Percentiles rank a stretch among this genome's conserved stretches.
These are phyloP conservation scores for Dioscorea zingiberensis DNA, from an alignment of 106 monocot species.

Conservation along the genomic window DNA sequence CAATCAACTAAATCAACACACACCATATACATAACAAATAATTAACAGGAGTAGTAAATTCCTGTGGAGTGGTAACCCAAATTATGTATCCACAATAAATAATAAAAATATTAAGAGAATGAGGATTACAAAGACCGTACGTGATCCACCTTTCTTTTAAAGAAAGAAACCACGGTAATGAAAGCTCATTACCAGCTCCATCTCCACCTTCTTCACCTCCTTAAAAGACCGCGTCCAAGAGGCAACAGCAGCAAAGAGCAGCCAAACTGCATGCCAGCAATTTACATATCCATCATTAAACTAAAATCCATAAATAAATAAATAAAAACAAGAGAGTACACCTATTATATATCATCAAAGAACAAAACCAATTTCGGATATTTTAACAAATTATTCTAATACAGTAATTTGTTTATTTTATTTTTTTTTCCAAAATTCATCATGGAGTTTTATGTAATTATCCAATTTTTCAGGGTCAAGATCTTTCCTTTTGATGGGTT, in stretches of 20 bases:
- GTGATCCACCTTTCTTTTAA: too few species aligned
- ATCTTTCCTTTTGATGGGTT: background rate
- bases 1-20: too few species aligned
- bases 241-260: constrained; percentile 62
- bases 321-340: background rate
- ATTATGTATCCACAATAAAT: too few species aligned
- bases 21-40: too few species aligned
- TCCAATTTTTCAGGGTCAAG: background rate
- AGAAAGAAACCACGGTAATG: too few species aligned
- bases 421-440: background rate
- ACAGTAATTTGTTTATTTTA: background rate
- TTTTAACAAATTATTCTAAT: background rate
- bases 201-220: too few species aligned
- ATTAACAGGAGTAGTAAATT: too few species aligned
- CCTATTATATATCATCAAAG: background rate
- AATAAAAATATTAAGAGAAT: too few species aligned
- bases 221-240: constrained; percentile 59
- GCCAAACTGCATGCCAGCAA: constrained; percentile 35
- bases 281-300: background rate
- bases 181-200: too few species aligned
- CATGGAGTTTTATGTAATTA: background rate
- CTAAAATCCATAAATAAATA: background rate
- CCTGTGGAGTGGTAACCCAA: too few species aligned
- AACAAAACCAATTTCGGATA: background rate
- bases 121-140: too few species aligned